Conservation (phyloP, 345 rosid genomes). For the Pistacia integerrima region DNA sequence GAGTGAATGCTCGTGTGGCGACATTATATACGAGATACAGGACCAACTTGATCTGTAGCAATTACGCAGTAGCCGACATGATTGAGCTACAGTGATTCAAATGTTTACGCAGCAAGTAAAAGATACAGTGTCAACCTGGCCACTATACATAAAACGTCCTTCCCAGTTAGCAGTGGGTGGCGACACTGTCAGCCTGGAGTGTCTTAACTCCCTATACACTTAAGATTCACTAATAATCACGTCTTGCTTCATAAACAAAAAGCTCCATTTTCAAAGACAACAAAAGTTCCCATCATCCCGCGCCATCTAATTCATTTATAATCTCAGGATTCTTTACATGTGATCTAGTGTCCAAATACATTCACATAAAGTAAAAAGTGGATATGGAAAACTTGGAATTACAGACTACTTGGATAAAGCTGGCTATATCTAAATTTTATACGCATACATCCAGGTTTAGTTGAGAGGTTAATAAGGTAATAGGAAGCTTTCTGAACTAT, state of each 20-base stretch:
- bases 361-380: not conserved
- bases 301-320: not conserved
- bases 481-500: not conserved
- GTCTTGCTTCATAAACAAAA: not conserved
- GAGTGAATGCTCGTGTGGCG: too few species aligned
- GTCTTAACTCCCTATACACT: too few species aligned
- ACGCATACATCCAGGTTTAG: not conserved
- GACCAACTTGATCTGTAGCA: too few species aligned
- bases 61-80: too few species aligned
- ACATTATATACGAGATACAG: too few species aligned
- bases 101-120: too few species aligned
- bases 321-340: not conserved
- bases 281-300: not conserved
- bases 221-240: too few species aligned
- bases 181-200: too few species aligned
- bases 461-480: not conserved
- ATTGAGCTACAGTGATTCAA: too few species aligned
- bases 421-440: not conserved
- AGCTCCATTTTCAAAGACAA: not conserved
- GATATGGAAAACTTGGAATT: not conserved
- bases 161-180: too few species aligned
- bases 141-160: too few species aligned
- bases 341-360: not conserved
- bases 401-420: not conserved
- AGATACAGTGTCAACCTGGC: too few species aligned